These are phyloP conservation scores for Trichothecium sympodiale DNA, from an alignment of 2,329 filamentous ascomycete genomes.

Conservation along the genomic window DNA sequence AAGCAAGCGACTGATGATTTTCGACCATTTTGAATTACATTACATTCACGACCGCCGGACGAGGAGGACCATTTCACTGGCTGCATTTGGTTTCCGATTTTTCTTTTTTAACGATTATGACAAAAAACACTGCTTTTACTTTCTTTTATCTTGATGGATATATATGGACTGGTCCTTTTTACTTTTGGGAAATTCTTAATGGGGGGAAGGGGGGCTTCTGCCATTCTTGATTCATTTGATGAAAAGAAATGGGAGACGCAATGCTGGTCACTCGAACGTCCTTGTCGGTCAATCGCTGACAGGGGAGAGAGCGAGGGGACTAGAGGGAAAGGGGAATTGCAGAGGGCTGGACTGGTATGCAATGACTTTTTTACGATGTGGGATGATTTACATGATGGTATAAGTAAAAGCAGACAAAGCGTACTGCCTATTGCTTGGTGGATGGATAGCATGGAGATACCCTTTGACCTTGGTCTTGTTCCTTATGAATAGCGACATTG, in stretches of 20 bases:
- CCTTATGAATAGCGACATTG: slow-evolving; percentile 1
- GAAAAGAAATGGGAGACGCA: background rate
- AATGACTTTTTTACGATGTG: no score
- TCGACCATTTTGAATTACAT: background rate
- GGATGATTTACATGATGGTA: slow-evolving; percentile 1
- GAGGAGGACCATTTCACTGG: slow-evolving; percentile 1
- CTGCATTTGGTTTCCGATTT: background rate
- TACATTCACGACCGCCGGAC: background rate
- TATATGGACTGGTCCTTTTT: background rate
- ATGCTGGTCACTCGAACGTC: no score
- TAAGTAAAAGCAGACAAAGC: background rate
- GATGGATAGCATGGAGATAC: slow-evolving; percentile 2
- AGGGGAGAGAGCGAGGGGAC: no score
- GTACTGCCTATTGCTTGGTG: background rate
- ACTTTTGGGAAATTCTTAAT: background rate
- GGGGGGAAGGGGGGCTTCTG: background rate
- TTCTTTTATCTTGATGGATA: background rate
- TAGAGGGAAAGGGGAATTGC: no score
- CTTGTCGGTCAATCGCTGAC: no score
- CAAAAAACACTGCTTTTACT: background rate
- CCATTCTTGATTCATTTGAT: background rate
- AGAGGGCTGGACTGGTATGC: no score
- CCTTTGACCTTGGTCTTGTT: background rate
- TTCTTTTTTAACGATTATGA: background rate
- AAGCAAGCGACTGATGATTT: background rate